These are phyloP conservation scores for Serpula lacrymans DNA, from an alignment of 768 basidiomycete genomes.

Conservation along the genomic window DNA sequence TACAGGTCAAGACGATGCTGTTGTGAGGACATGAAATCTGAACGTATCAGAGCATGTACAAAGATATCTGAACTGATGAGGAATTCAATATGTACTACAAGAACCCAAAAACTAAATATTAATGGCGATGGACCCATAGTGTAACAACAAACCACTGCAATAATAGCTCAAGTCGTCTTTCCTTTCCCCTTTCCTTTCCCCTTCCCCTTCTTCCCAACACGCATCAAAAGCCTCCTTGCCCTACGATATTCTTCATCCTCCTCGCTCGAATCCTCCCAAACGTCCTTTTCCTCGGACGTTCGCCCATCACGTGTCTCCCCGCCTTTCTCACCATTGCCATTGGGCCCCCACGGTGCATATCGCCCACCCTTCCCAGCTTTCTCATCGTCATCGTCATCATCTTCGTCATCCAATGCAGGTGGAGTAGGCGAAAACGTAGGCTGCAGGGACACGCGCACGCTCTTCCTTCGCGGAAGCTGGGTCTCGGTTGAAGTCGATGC, in stretches of 20 bases:
- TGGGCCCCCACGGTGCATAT: conserved; percentile 10
- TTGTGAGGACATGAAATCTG: too few species aligned
- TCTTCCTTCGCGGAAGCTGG: conserved; percentile 46
- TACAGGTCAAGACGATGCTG: too few species aligned
- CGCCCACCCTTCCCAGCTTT: not conserved
- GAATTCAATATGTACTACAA: too few species aligned
- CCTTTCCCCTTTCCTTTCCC: conserved; percentile 12
- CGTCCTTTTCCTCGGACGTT: conserved; percentile 27
- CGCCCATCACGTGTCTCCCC: conserved; percentile 2
- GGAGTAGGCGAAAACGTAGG: conserved; percentile 76
- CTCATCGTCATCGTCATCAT: conserved; percentile 22
- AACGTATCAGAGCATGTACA: too few species aligned
- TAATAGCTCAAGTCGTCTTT: not conserved
- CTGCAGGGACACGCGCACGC: conserved; percentile 72
- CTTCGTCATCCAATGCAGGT: conserved; percentile 57
- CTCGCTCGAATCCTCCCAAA: conserved; percentile 77
- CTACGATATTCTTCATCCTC: conserved; percentile 65
- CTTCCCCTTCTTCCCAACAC: conserved; percentile 40
- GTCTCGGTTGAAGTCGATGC: conserved; percentile 18
- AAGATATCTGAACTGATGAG: too few species aligned
- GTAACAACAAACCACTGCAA: too few species aligned
- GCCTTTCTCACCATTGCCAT: conserved; percentile 4
- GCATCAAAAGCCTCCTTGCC: conserved; percentile 52
- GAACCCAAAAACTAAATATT: too few species aligned
- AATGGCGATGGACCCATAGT: too few species aligned